Conservation (phyloP, 2,329 filamentous ascomycete genomes). For the Pseudogymnoascus sp. region DNA sequence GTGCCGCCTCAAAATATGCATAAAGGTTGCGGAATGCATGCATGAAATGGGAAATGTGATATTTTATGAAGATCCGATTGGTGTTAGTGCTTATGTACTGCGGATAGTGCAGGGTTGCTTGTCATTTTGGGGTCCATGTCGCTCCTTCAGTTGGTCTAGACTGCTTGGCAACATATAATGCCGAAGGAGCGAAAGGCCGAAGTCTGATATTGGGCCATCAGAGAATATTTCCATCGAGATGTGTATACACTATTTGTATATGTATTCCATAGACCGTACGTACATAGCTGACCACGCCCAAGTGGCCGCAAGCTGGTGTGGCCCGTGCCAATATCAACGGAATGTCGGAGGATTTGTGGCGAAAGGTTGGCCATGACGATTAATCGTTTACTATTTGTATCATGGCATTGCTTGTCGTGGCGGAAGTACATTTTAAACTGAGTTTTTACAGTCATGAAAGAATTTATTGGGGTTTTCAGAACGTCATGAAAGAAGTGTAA, state of each 20-base stretch:
- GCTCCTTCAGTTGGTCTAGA: background rate
- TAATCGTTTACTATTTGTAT: no score
- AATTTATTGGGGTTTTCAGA: background rate
- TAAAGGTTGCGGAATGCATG: background rate
- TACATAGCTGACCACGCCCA: background rate
- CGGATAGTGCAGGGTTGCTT: background rate
- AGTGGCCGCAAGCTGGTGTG: background rate
- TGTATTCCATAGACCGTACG: background rate
- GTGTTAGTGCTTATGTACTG: background rate
- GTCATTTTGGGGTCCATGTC: background rate
- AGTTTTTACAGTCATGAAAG: background rate
- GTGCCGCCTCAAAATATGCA: background rate
- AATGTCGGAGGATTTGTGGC: no score
- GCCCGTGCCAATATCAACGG: no score
- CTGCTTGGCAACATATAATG: background rate
- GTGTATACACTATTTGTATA: background rate
- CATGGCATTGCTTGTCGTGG: background rate
- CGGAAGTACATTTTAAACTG: conserved; percentile 16
- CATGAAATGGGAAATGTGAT: background rate
- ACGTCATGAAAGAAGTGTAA: background rate
- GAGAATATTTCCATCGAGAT: background rate
- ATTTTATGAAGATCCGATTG: background rate
- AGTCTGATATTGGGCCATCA: background rate
- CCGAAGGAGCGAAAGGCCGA: conserved; percentile 5
- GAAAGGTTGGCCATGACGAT: no score